A percentile compares a stretch with the other conserved stretches of the same genome.
Conservation (phyloP, 2,329 filamentous ascomycete species). For the Colletotrichum agaves region DNA sequence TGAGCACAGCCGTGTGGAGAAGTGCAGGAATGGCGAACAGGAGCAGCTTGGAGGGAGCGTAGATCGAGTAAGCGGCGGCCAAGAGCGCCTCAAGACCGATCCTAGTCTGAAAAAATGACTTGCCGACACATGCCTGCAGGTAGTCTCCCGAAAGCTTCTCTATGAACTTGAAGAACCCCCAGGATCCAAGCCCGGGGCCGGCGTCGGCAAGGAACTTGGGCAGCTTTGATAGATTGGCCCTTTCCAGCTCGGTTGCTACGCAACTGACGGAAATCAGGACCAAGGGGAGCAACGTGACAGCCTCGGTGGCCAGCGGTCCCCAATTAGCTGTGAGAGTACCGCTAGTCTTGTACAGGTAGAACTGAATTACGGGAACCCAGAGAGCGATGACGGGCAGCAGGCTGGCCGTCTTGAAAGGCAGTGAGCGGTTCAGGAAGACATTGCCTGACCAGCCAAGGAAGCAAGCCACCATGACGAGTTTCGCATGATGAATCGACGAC, state of each 20-base stretch:
- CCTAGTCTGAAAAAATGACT: constrained; percentile 73
- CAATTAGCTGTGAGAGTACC: constrained; percentile 71
- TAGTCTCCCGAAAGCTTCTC: constrained; percentile 54
- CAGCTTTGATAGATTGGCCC: constrained; percentile 64
- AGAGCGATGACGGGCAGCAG: constrained; percentile 79
- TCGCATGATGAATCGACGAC: constrained; percentile 75
- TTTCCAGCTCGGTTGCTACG: constrained; percentile 73
- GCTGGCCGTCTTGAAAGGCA: constrained; percentile 60
- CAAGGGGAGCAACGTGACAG: constrained; percentile 77
- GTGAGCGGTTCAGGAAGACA: constrained; percentile 60
- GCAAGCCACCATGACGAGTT: constrained; percentile 72
- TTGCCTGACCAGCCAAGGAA: constrained; percentile 80
- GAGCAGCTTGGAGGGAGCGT: constrained; percentile 76
- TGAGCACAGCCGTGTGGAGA: constrained; percentile 75
- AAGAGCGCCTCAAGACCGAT: constrained; percentile 78
- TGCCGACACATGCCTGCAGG: constrained; percentile 66
- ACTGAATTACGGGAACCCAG: constrained; percentile 80
- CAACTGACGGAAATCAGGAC: constrained; percentile 71
- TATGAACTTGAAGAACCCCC: constrained; percentile 68
- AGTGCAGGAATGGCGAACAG: constrained; percentile 77
- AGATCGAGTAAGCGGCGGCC: constrained; percentile 70
- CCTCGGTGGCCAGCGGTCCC: constrained; percentile 82
- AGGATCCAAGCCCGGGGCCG: constrained; percentile 73
- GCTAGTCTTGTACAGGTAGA: constrained; percentile 75
- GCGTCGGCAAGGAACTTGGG: constrained; percentile 71